Percentiles rank a stretch among this genome's conserved stretches.
Conservation (phyloP, 768 basidiomycete species). For the Dentipellis fragilis region DNA sequence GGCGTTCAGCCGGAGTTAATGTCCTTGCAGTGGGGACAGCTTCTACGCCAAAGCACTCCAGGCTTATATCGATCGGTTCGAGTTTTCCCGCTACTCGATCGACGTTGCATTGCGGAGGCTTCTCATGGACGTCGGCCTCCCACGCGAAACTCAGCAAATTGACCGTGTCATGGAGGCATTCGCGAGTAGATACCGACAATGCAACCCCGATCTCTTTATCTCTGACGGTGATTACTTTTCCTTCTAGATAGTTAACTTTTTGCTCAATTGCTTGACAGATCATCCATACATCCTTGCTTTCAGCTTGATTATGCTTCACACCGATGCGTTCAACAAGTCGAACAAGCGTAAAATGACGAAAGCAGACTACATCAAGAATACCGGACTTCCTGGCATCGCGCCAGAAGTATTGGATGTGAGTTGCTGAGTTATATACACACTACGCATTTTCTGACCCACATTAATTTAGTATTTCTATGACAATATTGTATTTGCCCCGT, state of each 20-base stretch:
- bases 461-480: conserved; percentile 79
- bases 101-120: conserved; percentile 87
- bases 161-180: conserved; percentile 97
- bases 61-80: conserved; percentile 65
- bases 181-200: conserved; percentile 70
- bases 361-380: conserved; percentile 88
- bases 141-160: conserved; percentile 96
- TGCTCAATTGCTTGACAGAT: conserved; percentile 37
- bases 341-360: conserved; percentile 98
- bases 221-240: conserved; percentile 48
- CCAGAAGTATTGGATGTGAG: conserved; percentile 81
- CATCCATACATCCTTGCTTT: conserved; percentile 95
- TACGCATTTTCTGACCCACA: not conserved
- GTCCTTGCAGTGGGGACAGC: conserved; percentile 45
- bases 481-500: conserved; percentile 92
- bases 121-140: conserved; percentile 85
- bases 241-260: not conserved
- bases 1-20: not conserved
- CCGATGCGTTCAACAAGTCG: conserved; percentile 95
- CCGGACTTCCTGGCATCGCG: conserved; percentile 73
- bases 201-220: conserved; percentile 74
- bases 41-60: conserved; percentile 64
- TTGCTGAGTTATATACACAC: not conserved
- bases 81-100: conserved; percentile 71
- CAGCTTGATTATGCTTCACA: conserved; percentile 97